These are phyloP conservation scores for Botrytis tulipae DNA, from an alignment of 2,329 filamentous ascomycete species.

Conservation along the genomic window DNA sequence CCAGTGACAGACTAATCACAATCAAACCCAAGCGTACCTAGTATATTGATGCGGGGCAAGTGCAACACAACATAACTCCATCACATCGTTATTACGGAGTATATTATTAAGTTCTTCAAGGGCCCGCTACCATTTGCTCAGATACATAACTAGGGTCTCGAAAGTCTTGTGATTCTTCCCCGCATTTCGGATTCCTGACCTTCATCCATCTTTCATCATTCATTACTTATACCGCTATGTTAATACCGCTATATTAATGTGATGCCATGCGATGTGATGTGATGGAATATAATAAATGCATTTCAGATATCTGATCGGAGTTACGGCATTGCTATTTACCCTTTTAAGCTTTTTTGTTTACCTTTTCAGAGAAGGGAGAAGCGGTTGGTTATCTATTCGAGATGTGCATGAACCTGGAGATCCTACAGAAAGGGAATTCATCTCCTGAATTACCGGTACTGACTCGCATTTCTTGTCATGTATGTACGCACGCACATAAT, in stretches of 20 bases:
- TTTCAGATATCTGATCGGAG: slow-evolving; percentile 7
- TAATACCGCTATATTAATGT: neutral
- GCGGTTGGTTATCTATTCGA: neutral
- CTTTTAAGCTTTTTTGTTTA: neutral
- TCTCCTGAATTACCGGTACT: slow-evolving; percentile 16
- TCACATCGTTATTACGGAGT: neutral
- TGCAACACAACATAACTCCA: slow-evolving; percentile 1
- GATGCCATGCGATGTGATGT: neutral
- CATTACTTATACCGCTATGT: neutral
- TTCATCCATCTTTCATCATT: neutral
- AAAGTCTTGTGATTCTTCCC: slow-evolving; percentile 9
- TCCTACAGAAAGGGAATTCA: neutral
- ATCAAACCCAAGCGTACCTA: neutral
- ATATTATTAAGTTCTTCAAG: neutral
- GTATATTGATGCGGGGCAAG: slow-evolving; percentile 1
- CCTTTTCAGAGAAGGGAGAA: neutral
- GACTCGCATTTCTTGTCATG: neutral
- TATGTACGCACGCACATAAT: neutral
- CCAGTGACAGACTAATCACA: slow-evolving; percentile 10
- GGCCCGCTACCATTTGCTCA: neutral
- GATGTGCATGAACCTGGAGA: neutral
- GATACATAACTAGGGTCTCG: neutral
- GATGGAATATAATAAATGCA: neutral
- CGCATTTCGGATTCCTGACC: neutral
- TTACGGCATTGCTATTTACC: neutral